Evolutionary conservation across 2,329 filamentous ascomycete genomes (phyloP).

Genomic region (Arthrobotrys musiformis): DNA sequence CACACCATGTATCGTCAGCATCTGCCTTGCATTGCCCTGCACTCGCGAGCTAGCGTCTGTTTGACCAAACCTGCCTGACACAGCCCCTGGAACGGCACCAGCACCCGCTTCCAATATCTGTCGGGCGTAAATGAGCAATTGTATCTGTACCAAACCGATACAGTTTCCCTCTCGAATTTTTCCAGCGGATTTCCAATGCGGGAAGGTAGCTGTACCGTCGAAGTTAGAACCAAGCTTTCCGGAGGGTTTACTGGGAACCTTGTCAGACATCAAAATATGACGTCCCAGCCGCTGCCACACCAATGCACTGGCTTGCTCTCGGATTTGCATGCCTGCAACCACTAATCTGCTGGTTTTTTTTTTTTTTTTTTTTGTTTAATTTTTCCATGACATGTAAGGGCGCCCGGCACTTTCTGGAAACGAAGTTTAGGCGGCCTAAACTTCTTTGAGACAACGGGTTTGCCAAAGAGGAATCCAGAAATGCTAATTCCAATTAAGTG

Average conservation of each 20-base stretch:
- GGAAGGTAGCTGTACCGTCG: background rate
- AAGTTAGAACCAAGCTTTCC: constrained; percentile 1
- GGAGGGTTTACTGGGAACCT: background rate
- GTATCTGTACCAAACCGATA: background rate
- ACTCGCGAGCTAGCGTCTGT: background rate
- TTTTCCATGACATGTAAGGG: no score
- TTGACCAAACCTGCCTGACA: constrained; percentile 31
- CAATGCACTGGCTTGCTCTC: background rate
- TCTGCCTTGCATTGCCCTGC: constrained; percentile 1
- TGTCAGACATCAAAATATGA: constrained; percentile 9
- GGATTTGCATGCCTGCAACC: background rate
- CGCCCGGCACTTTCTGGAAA: background rate
- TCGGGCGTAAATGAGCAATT: background rate
- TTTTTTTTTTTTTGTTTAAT: no score
- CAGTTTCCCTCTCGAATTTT: background rate
- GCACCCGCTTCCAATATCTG: background rate
- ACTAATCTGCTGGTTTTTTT: no score
- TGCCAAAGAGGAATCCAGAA: background rate
- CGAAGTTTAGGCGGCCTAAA: background rate
- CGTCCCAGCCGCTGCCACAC: background rate
- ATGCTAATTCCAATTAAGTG: constrained; percentile 1
- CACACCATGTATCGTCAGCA: background rate
- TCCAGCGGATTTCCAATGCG: background rate
- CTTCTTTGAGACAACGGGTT: background rate
- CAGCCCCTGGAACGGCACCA: constrained; percentile 20